These are phyloP conservation scores for Endothia cerciana DNA, from an alignment of 2,329 filamentous ascomycete genomes.

Conservation along the genomic window DNA sequence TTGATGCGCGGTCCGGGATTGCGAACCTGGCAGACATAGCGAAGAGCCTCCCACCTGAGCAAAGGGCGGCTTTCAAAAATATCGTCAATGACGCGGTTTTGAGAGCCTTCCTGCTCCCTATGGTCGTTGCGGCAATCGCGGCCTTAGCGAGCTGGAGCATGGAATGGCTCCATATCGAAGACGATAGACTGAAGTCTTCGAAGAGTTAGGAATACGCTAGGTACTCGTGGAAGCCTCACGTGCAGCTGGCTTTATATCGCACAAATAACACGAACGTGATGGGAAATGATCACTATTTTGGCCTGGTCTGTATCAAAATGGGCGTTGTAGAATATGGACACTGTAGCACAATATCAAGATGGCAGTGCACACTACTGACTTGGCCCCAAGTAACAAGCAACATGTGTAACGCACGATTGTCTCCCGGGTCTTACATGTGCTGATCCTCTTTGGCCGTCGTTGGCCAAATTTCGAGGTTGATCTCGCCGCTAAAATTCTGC, in stretches of 20 bases:
- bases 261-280: neutral
- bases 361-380: neutral
- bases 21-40: slow-evolving; percentile 3
- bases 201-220: neutral
- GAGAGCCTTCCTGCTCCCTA: slow-evolving; percentile 7
- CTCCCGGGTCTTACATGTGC: neutral
- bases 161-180: slow-evolving; percentile 13
- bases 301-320: neutral
- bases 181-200: neutral
- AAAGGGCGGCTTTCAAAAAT: neutral
- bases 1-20: neutral
- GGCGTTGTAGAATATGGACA: neutral
- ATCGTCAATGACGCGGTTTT: slow-evolving; percentile 2
- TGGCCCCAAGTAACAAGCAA: neutral
- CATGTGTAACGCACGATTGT: neutral
- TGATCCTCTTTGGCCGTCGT: neutral
- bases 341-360: neutral
- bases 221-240: no score
- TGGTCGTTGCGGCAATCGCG: slow-evolving; percentile 5
- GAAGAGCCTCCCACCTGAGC: neutral
- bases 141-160: slow-evolving; percentile 11
- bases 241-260: neutral
- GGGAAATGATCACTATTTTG: neutral
- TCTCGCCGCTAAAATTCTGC: neutral
- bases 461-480: neutral